A percentile compares a stretch with the other conserved stretches of the same genome.
Conservation (phyloP, 768 basidiomycete species). For the Agrocybe pediades region DNA sequence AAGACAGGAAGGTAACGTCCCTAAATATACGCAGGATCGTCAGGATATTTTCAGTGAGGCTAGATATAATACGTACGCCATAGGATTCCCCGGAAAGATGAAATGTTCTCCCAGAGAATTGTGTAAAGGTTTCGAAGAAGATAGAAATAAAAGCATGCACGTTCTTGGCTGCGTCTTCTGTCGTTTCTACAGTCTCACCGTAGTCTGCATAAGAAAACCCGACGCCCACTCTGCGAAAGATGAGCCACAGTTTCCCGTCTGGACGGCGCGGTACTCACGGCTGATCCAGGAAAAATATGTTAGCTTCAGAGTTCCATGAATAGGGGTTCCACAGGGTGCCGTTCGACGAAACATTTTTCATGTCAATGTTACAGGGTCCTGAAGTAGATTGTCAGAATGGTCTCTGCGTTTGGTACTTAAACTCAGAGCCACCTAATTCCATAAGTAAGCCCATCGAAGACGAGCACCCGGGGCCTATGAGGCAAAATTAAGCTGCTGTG, state of each 20-base stretch:
- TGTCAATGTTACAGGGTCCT: constrained; percentile 55
- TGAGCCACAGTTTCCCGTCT: background rate
- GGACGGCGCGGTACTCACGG: constrained; percentile 33
- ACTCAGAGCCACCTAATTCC: constrained; percentile 55
- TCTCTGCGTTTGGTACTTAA: background rate
- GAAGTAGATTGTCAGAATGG: background rate
- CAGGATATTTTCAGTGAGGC: constrained; percentile 13
- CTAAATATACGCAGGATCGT: constrained; percentile 28
- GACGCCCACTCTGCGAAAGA: constrained; percentile 53
- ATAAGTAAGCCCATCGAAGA: constrained; percentile 65
- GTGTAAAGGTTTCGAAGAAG: constrained; percentile 78
- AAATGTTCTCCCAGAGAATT: constrained; percentile 67
- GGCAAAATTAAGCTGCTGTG: background rate
- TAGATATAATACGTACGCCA: constrained; percentile 44
- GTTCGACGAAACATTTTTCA: constrained; percentile 53
- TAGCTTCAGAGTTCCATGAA: constrained; percentile 66
- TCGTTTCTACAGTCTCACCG: constrained; percentile 69
- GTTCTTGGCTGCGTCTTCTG: constrained; percentile 80
- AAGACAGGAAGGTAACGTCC: constrained; percentile 75
- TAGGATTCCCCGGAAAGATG: constrained; percentile 83
- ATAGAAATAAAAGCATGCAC: constrained; percentile 75
- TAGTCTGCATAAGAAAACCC: constrained; percentile 75
- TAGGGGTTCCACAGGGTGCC: constrained; percentile 66
- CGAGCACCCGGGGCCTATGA: constrained; percentile 55
- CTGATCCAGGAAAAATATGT: constrained; percentile 75